A percentile compares a stretch with the other conserved stretches of the same genome.
Conservation (phyloP, 2,329 filamentous ascomycete species). For the Intubia oerlemansii region DNA sequence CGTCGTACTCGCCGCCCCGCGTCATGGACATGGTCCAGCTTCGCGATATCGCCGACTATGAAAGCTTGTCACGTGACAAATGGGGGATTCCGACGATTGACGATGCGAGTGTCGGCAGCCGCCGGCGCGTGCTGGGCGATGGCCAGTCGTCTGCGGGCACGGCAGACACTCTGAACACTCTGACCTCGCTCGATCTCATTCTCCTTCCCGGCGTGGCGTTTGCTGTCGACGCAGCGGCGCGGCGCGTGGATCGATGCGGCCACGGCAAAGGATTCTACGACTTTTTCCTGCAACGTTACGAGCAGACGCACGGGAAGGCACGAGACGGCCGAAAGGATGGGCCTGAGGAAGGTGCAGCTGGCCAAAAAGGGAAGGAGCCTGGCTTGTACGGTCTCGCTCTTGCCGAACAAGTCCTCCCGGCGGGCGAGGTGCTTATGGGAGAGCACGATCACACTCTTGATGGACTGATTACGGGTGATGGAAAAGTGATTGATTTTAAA, state of each 20-base stretch:
- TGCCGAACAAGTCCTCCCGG: constrained; percentile 56
- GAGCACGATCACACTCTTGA: constrained; percentile 63
- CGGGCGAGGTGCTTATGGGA: constrained; percentile 48
- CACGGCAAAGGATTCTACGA: constrained; percentile 98
- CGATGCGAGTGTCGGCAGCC: constrained; percentile 36
- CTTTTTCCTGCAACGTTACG: constrained; percentile 64
- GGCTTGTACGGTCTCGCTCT: constrained; percentile 61
- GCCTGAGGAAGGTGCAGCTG: no score
- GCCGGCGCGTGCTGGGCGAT: constrained; percentile 55
- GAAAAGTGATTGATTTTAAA: constrained; percentile 15
- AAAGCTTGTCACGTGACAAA: constrained; percentile 51
- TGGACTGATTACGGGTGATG: constrained; percentile 53
- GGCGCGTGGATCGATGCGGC: constrained; percentile 52
- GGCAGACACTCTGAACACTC: constrained; percentile 9
- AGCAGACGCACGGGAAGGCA: no score
- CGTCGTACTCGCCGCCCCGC: constrained; percentile 30
- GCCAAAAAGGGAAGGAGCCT: no score
- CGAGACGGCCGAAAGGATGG: no score
- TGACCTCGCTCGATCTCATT: constrained; percentile 51
- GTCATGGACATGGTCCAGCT: constrained; percentile 94
- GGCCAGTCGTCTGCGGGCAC: constrained; percentile 14
- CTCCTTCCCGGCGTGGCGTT: constrained; percentile 89
- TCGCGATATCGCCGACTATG: constrained; percentile 52
- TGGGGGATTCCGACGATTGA: constrained; percentile 91
- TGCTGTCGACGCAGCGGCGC: constrained; percentile 33